A percentile compares a stretch with the other conserved stretches of the same genome.
Conservation (phyloP, 1,139 yeast genomes). For the Candida mesenterica region DNA sequence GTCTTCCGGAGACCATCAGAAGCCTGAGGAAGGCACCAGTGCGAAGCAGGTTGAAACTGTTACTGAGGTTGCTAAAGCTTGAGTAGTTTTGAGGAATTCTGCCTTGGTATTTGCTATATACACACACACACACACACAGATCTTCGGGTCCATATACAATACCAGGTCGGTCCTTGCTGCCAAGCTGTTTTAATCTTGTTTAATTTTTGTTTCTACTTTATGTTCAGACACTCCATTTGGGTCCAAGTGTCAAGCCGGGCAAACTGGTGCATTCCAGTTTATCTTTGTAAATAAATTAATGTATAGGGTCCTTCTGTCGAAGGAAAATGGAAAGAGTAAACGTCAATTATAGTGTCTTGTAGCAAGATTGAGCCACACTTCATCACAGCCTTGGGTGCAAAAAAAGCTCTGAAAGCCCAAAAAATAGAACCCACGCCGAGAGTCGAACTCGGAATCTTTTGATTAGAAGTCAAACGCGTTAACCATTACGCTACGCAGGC, state of each 20-base stretch:
- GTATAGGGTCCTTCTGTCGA: too few species aligned
- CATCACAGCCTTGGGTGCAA: background rate
- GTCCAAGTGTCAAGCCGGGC: background rate
- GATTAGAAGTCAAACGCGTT: slow-evolving; percentile 49
- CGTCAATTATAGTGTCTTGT: too few species aligned
- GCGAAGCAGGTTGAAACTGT: slow-evolving; percentile 7
- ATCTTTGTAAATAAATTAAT: too few species aligned
- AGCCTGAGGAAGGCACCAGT: slow-evolving; percentile 5
- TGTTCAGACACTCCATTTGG: background rate
- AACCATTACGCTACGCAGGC: slow-evolving; percentile 41
- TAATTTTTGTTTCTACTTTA: too few species aligned
- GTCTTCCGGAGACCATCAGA: slow-evolving; percentile 6
- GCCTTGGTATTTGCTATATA: background rate
- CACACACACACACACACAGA: slow-evolving; percentile 1
- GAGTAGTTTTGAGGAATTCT: background rate
- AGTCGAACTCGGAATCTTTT: slow-evolving; percentile 48
- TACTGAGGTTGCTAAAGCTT: too few species aligned
- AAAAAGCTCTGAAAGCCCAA: background rate
- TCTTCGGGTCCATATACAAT: background rate
- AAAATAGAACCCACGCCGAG: slow-evolving; percentile 41
- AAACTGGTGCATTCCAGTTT: too few species aligned
- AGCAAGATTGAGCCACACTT: too few species aligned
- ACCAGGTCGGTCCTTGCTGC: too few species aligned
- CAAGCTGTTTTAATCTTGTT: too few species aligned
- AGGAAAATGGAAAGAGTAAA: too few species aligned